These are phyloP conservation scores for Hypoxylon fragiforme DNA, from an alignment of 495 filamentous ascomycete genomes.

Conservation along the genomic window DNA sequence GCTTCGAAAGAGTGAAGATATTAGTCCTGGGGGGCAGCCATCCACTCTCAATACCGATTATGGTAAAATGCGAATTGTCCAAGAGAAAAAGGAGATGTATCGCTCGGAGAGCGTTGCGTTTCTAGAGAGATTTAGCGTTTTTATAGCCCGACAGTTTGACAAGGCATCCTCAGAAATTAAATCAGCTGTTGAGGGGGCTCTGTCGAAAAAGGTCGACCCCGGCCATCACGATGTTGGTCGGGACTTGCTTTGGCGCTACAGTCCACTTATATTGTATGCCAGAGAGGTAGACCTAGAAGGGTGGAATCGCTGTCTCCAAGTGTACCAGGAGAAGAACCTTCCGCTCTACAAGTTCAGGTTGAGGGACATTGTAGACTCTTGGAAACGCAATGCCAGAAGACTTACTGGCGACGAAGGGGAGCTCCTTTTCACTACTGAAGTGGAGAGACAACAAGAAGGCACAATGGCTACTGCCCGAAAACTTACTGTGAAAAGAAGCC, in stretches of 20 bases:
- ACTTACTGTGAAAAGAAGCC: slow-evolving; percentile 85
- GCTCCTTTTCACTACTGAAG: slow-evolving; percentile 81
- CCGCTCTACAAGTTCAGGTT: slow-evolving; percentile 82
- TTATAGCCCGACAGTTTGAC: slow-evolving; percentile 79
- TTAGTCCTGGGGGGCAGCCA: slow-evolving; percentile 52
- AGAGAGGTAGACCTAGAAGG: slow-evolving; percentile 77
- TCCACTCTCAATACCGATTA: slow-evolving; percentile 72
- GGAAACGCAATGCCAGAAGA: slow-evolving; percentile 82
- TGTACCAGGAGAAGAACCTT: slow-evolving; percentile 76
- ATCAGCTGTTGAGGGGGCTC: slow-evolving; percentile 56
- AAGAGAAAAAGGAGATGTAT: slow-evolving; percentile 90
- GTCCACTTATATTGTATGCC: slow-evolving; percentile 80
- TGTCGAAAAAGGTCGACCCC: slow-evolving; percentile 57
- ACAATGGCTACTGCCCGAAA: slow-evolving; percentile 81
- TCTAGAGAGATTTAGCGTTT: slow-evolving; percentile 74
- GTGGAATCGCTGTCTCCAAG: slow-evolving; percentile 75
- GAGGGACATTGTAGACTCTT: slow-evolving; percentile 72
- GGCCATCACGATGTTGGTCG: slow-evolving; percentile 56
- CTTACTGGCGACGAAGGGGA: slow-evolving; percentile 83
- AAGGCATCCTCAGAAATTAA: slow-evolving; percentile 68
- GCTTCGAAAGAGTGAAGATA: slow-evolving; percentile 54
- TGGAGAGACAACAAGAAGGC: slow-evolving; percentile 77
- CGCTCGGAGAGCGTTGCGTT: slow-evolving; percentile 70
- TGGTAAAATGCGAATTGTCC: slow-evolving; percentile 87
- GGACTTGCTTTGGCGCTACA: slow-evolving; percentile 76